Conservation (phyloP, 1,284 basidiomycete species). For the Malassezia obtusa region DNA sequence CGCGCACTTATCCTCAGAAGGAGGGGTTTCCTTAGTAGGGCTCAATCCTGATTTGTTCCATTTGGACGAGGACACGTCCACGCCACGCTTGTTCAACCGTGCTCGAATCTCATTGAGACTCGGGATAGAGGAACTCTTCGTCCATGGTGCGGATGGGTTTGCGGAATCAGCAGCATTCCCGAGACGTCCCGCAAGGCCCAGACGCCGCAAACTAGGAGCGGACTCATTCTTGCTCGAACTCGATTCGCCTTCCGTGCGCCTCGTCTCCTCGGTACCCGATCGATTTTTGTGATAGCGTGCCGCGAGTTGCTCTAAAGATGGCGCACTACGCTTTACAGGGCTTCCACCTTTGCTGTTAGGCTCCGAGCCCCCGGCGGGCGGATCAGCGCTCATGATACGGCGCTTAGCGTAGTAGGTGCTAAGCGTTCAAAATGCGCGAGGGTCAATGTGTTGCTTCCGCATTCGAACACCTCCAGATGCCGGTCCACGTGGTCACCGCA, state of each 20-base stretch:
- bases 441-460: conserved; percentile 1
- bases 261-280: neutral
- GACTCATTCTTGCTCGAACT: neutral
- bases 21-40: neutral
- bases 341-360: neutral
- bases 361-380: neutral
- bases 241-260: neutral
- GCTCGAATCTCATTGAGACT: conserved; percentile 41
- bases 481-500: neutral
- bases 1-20: too few species aligned
- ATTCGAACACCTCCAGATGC: conserved; percentile 1
- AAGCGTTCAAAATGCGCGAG: neutral
- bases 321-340: conserved; percentile 5
- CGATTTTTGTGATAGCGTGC: conserved; percentile 9
- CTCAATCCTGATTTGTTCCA: neutral
- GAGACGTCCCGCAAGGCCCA: conserved; percentile 12
- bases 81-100: conserved; percentile 20
- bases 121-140: conserved; percentile 24
- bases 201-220: conserved; percentile 5
- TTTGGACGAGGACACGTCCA: conserved; percentile 9
- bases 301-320: conserved; percentile 8
- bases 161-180: neutral
- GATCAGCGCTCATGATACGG: neutral
- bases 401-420: neutral
- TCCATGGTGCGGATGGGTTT: neutral